Conservation (phyloP, 805 yeast genomes). For the Starmerella scarabaei region DNA sequence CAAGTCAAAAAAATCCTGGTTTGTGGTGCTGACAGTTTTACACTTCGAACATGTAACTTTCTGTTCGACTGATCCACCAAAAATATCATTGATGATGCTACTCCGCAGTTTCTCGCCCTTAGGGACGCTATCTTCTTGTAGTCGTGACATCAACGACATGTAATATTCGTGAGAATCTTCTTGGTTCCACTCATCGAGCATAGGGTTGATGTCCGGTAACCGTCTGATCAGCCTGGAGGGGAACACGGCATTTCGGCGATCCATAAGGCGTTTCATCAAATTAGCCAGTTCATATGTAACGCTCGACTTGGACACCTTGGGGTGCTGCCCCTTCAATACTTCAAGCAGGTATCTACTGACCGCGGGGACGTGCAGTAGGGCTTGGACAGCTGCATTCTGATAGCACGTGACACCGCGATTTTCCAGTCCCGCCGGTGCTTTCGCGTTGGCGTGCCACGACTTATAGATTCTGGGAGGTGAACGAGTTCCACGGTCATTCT, state of each 20-base stretch:
- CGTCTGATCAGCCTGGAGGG: slow-evolving; percentile 63
- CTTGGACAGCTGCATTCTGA: slow-evolving; percentile 89
- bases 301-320: slow-evolving; percentile 15
- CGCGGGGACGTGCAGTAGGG: slow-evolving; percentile 83
- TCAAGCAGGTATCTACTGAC: slow-evolving; percentile 69
- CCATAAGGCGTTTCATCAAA: slow-evolving; percentile 21
- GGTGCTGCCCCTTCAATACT: slow-evolving; percentile 41
- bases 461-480: slow-evolving; percentile 47
- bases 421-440: slow-evolving; percentile 54
- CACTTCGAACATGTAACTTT: slow-evolving; percentile 73
- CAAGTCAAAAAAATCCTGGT: slow-evolving; percentile 87
- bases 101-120: slow-evolving; percentile 71
- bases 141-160: slow-evolving; percentile 75
- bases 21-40: slow-evolving; percentile 69
- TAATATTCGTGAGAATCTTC: slow-evolving; percentile 96
- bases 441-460: slow-evolving; percentile 40
- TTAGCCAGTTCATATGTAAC: slow-evolving; percentile 26
- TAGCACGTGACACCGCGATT: slow-evolving; percentile 95
- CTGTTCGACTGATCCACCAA: slow-evolving; percentile 83
- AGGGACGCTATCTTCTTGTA: slow-evolving; percentile 89
- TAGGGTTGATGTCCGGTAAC: slow-evolving; percentile 74
- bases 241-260: slow-evolving; percentile 41
- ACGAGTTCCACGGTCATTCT: slow-evolving; percentile 53
- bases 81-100: slow-evolving; percentile 78
- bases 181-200: slow-evolving; percentile 97